Percentiles rank a stretch among this genome's conserved stretches.
These are phyloP conservation scores for Quercus bicolor DNA, from an alignment of 306 rosid genomes.

Conservation along the genomic window DNA sequence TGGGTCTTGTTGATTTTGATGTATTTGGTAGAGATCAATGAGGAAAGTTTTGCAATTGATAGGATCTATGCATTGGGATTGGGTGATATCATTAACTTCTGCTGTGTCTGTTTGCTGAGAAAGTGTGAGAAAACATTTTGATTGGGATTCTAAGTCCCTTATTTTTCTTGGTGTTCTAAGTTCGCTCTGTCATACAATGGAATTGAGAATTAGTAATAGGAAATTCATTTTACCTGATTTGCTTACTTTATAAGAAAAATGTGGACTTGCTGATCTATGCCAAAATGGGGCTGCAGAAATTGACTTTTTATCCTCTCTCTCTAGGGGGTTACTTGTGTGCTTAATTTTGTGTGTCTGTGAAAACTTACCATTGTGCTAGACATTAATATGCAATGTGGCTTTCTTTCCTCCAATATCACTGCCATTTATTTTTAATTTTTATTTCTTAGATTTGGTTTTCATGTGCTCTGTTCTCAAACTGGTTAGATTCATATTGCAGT, in stretches of 20 bases:
- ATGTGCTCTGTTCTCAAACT: background rate
- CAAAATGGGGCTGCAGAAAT: background rate
- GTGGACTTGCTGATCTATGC: background rate
- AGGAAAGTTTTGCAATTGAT: slow-evolving; percentile 16
- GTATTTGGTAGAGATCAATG: slow-evolving; percentile 7
- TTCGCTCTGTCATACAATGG: background rate
- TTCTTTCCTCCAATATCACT: background rate
- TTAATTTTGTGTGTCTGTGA: background rate
- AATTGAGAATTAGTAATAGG: background rate
- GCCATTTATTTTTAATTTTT: background rate
- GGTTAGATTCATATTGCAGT: background rate
- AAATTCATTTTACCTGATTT: background rate
- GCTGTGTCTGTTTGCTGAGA: slow-evolving; percentile 25
- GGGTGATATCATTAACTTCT: slow-evolving; percentile 6
- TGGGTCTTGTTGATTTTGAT: slow-evolving; percentile 17
- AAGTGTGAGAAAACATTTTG: slow-evolving; percentile 16
- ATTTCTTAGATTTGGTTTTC: background rate
- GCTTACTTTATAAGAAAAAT: background rate
- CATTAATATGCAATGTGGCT: background rate
- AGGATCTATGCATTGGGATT: slow-evolving; percentile 21
- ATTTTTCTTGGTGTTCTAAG: background rate
- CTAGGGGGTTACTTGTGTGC: background rate
- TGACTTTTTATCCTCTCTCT: background rate
- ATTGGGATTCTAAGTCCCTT: background rate
- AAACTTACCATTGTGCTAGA: background rate